Percentiles rank a stretch among this genome's conserved stretches.
These are phyloP conservation scores for Alternaria burnsii DNA, from an alignment of 2,329 filamentous ascomycete genomes.

Conservation along the genomic window DNA sequence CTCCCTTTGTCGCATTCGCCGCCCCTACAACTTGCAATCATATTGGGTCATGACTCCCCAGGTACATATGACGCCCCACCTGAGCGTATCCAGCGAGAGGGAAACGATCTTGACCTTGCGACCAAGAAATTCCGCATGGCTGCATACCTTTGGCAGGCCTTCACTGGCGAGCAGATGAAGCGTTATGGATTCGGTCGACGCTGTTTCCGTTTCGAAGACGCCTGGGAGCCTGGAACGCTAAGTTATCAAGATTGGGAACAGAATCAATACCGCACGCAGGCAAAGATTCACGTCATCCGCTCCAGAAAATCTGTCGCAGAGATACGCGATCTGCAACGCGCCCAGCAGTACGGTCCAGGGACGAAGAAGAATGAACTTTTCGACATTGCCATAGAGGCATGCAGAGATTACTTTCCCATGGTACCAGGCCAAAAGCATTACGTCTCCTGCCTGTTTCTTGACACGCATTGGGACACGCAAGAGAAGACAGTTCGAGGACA, in stretches of 20 bases:
- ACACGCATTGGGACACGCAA: slow-evolving; percentile 84
- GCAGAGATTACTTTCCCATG: slow-evolving; percentile 78
- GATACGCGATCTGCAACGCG: slow-evolving; percentile 77
- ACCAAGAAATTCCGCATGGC: slow-evolving; percentile 93
- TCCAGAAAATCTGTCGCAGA: slow-evolving; percentile 85
- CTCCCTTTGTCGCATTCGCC: slow-evolving; percentile 79
- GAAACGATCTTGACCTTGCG: slow-evolving; percentile 81
- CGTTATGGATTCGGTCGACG: slow-evolving; percentile 86
- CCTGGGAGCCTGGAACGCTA: slow-evolving; percentile 86
- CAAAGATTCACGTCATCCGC: slow-evolving; percentile 86
- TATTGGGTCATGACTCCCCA: slow-evolving; percentile 87
- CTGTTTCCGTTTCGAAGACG: slow-evolving; percentile 90
- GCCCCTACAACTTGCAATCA: slow-evolving; percentile 86
- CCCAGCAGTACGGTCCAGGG: slow-evolving; percentile 77
- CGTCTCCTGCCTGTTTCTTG: slow-evolving; percentile 85
- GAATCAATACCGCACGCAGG: slow-evolving; percentile 85
- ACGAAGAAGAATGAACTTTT: slow-evolving; percentile 78
- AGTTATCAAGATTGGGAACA: slow-evolving; percentile 76
- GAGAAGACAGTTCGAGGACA: slow-evolving; percentile 78
- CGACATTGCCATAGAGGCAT: slow-evolving; percentile 77
- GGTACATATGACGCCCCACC: slow-evolving; percentile 85
- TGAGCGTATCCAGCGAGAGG: slow-evolving; percentile 77
- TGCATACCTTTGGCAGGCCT: slow-evolving; percentile 96
- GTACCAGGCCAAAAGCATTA: slow-evolving; percentile 83
- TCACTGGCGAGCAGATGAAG: slow-evolving; percentile 96